Conservation (phyloP, 768 basidiomycete species). For the Boletus tomentosulus region DNA sequence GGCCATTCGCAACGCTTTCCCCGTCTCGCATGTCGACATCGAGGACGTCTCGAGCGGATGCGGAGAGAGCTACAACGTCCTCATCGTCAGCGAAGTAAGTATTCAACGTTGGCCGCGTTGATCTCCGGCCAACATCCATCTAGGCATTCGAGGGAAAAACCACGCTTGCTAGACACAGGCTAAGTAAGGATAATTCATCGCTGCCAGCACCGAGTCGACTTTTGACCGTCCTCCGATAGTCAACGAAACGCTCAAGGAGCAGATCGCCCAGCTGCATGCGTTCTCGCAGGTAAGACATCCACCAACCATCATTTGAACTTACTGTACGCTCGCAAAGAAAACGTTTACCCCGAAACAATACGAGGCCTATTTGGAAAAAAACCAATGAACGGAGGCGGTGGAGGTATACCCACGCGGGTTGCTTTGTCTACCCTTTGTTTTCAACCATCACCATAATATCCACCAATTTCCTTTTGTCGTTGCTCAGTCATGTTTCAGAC, state of each 20-base stretch:
- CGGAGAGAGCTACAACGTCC: slow-evolving; percentile 70
- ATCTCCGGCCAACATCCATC: not conserved
- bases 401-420: too few relatives aligned
- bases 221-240: slow-evolving; percentile 42
- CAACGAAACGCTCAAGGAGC: slow-evolving; percentile 67
- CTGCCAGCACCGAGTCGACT: not conserved
- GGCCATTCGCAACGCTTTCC: slow-evolving; percentile 59
- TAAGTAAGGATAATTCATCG: too few relatives aligned
- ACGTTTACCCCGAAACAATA: slow-evolving; percentile 70
- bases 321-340: slow-evolving; percentile 45
- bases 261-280: slow-evolving; percentile 81
- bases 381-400: too few relatives aligned
- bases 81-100: slow-evolving; percentile 73
- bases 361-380: slow-evolving; percentile 41
- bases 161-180: too few relatives aligned
- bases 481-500: slow-evolving; percentile 1
- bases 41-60: slow-evolving; percentile 78
- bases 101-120: not conserved
- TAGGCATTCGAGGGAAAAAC: slow-evolving; percentile 76
- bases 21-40: slow-evolving; percentile 66
- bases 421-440: too few relatives aligned
- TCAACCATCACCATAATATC: not conserved
- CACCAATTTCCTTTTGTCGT: not conserved
- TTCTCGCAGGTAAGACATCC: slow-evolving; percentile 69
- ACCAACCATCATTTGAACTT: not conserved